Evolutionary conservation across 768 basidiomycete species (phyloP), one percentile per base, ranked within the genome.

Genomic region (Boletus bicolor): DNA sequence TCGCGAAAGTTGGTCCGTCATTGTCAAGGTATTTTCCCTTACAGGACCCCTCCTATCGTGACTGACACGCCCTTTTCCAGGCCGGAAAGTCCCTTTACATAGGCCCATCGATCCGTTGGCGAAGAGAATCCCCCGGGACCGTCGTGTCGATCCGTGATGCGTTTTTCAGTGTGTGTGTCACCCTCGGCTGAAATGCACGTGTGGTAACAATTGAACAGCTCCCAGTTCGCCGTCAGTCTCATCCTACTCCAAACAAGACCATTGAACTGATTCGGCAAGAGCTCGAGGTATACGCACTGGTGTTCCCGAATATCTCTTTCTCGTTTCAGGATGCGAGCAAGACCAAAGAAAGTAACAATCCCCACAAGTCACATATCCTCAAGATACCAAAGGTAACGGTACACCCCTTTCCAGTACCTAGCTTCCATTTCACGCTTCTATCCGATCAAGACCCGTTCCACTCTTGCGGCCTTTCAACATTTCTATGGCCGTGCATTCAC

Each of bases 71-170:
- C 35, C 39, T 37, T 32, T 54, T 51, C 7, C 56, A 93, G 89
- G 84, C 82, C 30, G 84, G 85, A 14, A 79, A 82, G 62, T 73
- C 68, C 7, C 70, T 96, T 26, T 93, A 91, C 64, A 75, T 75
- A 26, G 93, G 93, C 0, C 79, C 84, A 34, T 86, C 93, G 4
- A 73, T 85, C 37, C 83, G 90, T 21, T 89, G 91, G 86, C 79
- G 84, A 54, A 78, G 86, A 58, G 84, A 90, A 67, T 75, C 76
- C 1, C 72, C 81, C 2, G 96, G 96, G 4, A 97, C 95, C 7
- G 85, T 82, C 11, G 87, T 96, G 41, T 85, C 82, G 61, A 77
- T 97, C 43, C 85, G 91, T 21, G 96, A 98, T 69, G 86, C 91
- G 3, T 99, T 97, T 68, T 90, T 88, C 67, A 93, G 91, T 65